Base-by-base conservation (phyloP, 176 grass and related monocot species). In the Thalia dealbata region DNA sequence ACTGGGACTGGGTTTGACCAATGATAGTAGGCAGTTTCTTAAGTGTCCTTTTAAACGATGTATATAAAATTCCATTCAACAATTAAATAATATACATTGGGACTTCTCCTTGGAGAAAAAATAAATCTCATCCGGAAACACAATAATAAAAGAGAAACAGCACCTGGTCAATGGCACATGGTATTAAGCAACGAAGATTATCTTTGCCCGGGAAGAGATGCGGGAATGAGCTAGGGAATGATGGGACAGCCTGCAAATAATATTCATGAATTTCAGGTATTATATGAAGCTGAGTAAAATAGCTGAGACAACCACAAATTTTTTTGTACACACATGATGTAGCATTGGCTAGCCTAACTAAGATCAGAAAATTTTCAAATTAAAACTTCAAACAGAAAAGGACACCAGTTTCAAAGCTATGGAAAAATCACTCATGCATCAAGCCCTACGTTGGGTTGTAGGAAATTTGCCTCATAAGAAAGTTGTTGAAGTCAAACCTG, bases 151-250 rank as follows among this genome's bases (percentile, higher is more conserved):
- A 14, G 15, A 10, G 59, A 66, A 77, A 56, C 32, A 61, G 23
- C 67, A 99, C 95, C 95, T 99, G 95, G 79, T 99, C 95, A 67
- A 99, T 93, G 51, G 95, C 95, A 67, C 90, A 99, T 75, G 95
- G 95, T 25, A 99, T 93, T 64, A 99, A 79, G n/a, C 95, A 99
- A 59, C 87, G 85, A 68, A 91, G 81, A 44, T 93, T 85, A 50
- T 88, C 81, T 50, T 91, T 88, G 73, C 82, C 81, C 67, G 67
- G 45, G 44, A 99, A 93, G 79, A 88, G 83, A 75, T 99, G 90
- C 10, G 95, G 95, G 88, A 99, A 99, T 64, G 90, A 90, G 75
- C 84, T 91, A 81, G 95, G 90, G 63, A 99, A 99, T 75, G 90
- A 99, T 73, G 95, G 95, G 38, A 78, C 95, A 50, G 95, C 95